These are phyloP conservation scores for Boletellus sp. DNA, from an alignment of 1,284 basidiomycete species.

Conservation along the genomic window DNA sequence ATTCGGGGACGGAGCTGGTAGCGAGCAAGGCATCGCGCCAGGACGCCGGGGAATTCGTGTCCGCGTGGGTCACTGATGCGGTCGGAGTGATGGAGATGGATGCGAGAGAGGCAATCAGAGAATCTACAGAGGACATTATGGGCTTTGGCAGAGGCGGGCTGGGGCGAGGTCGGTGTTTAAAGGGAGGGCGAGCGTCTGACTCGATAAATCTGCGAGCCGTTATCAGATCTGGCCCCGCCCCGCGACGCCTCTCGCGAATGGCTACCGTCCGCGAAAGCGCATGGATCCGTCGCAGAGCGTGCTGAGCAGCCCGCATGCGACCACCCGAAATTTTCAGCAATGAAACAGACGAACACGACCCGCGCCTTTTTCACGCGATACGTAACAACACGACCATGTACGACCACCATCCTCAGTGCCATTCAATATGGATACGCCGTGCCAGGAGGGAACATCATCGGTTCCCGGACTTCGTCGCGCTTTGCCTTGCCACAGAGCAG, in stretches of 20 bases:
- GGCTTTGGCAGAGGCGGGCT: slow-evolving; percentile 5
- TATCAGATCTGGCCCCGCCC: slow-evolving; percentile 23
- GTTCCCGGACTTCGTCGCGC: slow-evolving; percentile 61
- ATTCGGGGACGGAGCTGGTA: slow-evolving; percentile 45
- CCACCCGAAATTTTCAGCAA: slow-evolving; percentile 15
- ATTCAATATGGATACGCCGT: slow-evolving; percentile 39
- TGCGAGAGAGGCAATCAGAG: slow-evolving; percentile 36
- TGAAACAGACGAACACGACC: slow-evolving; percentile 16
- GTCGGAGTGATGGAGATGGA: slow-evolving; percentile 53
- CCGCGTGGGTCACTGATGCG: slow-evolving; percentile 49
- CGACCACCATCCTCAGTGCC: no score
- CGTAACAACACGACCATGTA: slow-evolving; percentile 13
- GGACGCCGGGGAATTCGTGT: slow-evolving; percentile 58
- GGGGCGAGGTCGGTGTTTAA: slow-evolving; percentile 20
- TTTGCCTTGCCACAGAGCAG: slow-evolving; percentile 63
- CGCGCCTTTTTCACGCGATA: slow-evolving; percentile 11
- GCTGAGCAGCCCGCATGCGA: slow-evolving; percentile 29
- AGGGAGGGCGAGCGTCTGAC: slow-evolving; percentile 22
- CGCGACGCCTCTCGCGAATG: slow-evolving; percentile 6
- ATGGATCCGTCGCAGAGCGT: slow-evolving; percentile 27
- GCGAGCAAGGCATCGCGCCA: slow-evolving; percentile 66
- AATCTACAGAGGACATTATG: slow-evolving; percentile 22
- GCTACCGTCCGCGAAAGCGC: slow-evolving; percentile 15
- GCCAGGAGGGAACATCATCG: slow-evolving; percentile 76
- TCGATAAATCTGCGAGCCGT: slow-evolving; percentile 19